Percentiles rank a stretch among this genome's conserved stretches.
Evolutionary conservation across 768 basidiomycete genomes (phyloP).

Genomic region (Polyporus arcularius): DNA sequence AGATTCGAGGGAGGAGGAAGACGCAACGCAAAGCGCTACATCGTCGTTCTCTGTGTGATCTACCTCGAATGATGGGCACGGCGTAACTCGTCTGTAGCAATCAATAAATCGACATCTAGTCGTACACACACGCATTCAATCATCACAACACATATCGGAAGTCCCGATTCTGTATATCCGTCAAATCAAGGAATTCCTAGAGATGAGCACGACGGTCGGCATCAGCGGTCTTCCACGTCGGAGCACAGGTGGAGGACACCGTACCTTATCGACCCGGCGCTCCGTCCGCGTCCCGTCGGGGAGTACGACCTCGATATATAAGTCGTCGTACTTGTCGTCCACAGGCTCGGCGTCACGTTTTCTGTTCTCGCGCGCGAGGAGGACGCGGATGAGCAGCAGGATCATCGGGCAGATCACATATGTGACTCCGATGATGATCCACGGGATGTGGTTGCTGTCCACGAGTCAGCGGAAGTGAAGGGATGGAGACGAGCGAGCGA

Average conservation of each 20-base stretch:
- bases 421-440: conserved; percentile 74
- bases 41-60: no score
- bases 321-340: conserved; percentile 58
- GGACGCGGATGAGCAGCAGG: conserved; percentile 49
- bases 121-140: not conserved
- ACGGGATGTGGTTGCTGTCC: conserved; percentile 68
- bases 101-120: not conserved
- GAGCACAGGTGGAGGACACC: conserved; percentile 3
- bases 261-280: conserved; percentile 70
- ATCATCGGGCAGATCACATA: conserved; percentile 53
- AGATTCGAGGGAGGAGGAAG: no score
- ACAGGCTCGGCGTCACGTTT: conserved; percentile 57
- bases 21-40: no score
- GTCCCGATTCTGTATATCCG: conserved; percentile 70
- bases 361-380: conserved; percentile 63
- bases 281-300: conserved; percentile 53
- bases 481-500: not conserved
- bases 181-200: conserved; percentile 73
- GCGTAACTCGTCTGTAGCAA: no score
- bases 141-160: conserved; percentile 67
- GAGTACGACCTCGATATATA: conserved; percentile 55
- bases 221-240: not conserved
- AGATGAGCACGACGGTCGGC: not conserved
- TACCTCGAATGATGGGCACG: no score
- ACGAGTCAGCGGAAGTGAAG: not conserved